Evolutionary conservation across 2,329 filamentous ascomycete species (phyloP), one percentile per base, ranked within the genome.

Genomic region (Venturia carpophila): DNA sequence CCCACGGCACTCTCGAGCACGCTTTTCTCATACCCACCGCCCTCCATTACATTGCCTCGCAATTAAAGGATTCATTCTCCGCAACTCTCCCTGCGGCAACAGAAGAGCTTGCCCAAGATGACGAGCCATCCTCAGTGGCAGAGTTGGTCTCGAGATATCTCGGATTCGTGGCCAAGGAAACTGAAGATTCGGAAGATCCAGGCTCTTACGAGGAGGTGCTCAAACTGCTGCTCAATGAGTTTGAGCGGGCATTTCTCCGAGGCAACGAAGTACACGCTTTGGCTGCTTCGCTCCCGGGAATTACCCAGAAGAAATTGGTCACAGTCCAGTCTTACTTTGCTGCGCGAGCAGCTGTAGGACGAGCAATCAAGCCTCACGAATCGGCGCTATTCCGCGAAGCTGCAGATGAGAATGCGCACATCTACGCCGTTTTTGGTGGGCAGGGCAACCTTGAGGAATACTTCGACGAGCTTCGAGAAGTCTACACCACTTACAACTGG

Each of bases 371-470:
- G 79, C 85, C 91, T 37, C 93, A 99, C 75, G 90, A 96, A 75
- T 97, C 95, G 49, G 95, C 94, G 43, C 84, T 99, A 60, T 85
- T 97, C 73, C 86, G 94, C 70, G 93, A 94, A 62, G 91, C 91
- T 11, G 87, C 89, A 60, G 92, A 97, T 68, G 88, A 86, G 68
- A 87, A 87, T 65, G 92, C 92, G 64, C 88, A 86, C 71, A 85
- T 99, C 67, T 99, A 96, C 80, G 92, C 88, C 69, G 92, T 99
- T 68, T 96, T 97, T 70, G 94, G 94, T 67, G 94, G 94, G 7
- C 94, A 99, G 76, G 94, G 94, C 71, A 99, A 99, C 77, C 97
- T 99, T 69, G 93, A 99, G 78, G 95, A 99, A 79, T 99, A 99
- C 79, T 99, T 99, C 73, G 93, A 99, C 70, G 94, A 99, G 80